Evolutionary conservation across 1,139 yeast species (phyloP), one percentile per base, ranked within the genome.

Genomic region (Pneumocystis sp.): DNA sequence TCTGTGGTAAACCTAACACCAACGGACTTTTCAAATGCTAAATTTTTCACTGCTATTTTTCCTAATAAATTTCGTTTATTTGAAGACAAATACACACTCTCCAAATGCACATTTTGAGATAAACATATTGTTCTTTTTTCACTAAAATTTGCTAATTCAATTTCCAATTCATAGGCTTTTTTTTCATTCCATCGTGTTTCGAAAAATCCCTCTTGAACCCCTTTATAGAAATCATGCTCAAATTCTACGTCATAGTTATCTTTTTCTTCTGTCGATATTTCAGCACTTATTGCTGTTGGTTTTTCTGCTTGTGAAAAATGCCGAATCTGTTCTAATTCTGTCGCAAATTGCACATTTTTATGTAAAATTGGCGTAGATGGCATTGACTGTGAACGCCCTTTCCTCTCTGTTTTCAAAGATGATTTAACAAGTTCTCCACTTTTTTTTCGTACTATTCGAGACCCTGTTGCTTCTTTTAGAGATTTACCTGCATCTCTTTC

Each of bases 351-450:
- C 35, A 89, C 96, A 70, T 81, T 84, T 72, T 89, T 89, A 56
- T 70, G 67, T 68, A 80, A 79, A 25, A 87, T 82, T 0, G 88
- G 87, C 3, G 95, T 85, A 0, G 86, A 78, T 1, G 96, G 96
- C 77, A 87, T 80, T 15, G 90, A 85, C 70, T 80, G 80, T 44
- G 84, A 80, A 65, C 88, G 76, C 61, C 83, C 75, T 15, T 64
- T 35, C 19, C 35, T 44, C 67, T 77, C 81, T 66, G 78, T 73
- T 72, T 85, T 87, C 65, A 89, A 78, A 34, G 89, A 85, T 3
- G 91, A 83, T 72, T 87, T 87, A 63, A 89, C 87, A 59, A 87
- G 77, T 73, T 89, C 96, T 34, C 95, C 95, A 3, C 89, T 83
- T 75, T 89, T 89, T 73, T 85, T 87, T 34, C 89, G 82, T 3